phyloP scores from a whole-genome alignment of 805 yeast species.

The Candida ipomoeae region DNA sequence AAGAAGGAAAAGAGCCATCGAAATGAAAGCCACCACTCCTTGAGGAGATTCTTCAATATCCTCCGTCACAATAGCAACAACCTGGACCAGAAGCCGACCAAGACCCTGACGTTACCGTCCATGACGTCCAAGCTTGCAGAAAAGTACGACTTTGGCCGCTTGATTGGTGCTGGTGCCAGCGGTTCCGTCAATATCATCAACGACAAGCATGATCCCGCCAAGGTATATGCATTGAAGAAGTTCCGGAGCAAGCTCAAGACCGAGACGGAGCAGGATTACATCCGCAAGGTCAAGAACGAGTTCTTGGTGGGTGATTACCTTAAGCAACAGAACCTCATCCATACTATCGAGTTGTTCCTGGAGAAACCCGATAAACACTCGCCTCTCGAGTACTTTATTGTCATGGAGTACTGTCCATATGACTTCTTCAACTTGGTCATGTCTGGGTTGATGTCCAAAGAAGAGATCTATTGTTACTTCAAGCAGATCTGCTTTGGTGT shows the following conservation, averaged over 20 bases:
- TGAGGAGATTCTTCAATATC: slow-evolving; percentile 53
- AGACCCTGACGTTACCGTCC: slow-evolving; percentile 10
- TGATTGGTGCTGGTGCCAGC: slow-evolving; percentile 90
- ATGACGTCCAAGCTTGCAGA: slow-evolving; percentile 27
- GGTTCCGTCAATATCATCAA: slow-evolving; percentile 85
- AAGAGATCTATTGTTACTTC: slow-evolving; percentile 76
- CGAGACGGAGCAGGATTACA: slow-evolving; percentile 66
- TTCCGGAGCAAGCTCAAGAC: slow-evolving; percentile 62
- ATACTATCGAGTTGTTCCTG: slow-evolving; percentile 73
- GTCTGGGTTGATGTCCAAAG: slow-evolving; percentile 71
- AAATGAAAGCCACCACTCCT: slow-evolving; percentile 22
- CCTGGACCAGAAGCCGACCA: slow-evolving; percentile 7
- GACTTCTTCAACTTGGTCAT: slow-evolving; percentile 92
- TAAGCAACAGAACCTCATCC: slow-evolving; percentile 70
- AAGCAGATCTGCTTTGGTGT: slow-evolving; percentile 78
- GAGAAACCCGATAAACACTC: slow-evolving; percentile 32
- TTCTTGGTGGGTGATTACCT: slow-evolving; percentile 76
- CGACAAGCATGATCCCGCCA: slow-evolving; percentile 47
- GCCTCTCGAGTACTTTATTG: slow-evolving; percentile 49
- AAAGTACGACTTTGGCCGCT: slow-evolving; percentile 68
- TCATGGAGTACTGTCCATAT: slow-evolving; percentile 90
- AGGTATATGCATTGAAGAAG: slow-evolving; percentile 80
- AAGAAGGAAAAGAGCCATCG: slow-evolving; percentile 5
- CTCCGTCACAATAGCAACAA: slow-evolving; percentile 25
- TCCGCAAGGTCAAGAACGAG: slow-evolving; percentile 76